Percentiles rank a stretch among this genome's conserved stretches.
Conservation (phyloP, 768 basidiomycete genomes). For the Tylopilus vinaceipallidus region DNA sequence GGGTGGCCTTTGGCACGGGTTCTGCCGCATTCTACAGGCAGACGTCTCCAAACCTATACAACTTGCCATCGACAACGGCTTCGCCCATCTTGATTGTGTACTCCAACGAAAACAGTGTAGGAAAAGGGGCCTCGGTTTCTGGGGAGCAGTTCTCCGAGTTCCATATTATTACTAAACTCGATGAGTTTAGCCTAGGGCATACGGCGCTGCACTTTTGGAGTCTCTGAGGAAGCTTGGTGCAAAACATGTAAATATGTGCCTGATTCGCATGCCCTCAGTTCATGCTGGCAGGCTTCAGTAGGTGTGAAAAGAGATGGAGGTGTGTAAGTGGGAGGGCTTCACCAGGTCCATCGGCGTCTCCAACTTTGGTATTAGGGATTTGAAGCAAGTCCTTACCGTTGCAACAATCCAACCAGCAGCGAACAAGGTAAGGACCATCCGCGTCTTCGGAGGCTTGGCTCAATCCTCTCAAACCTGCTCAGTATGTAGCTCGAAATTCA, state of each 20-base stretch:
- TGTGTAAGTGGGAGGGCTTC: slow-evolving; percentile 2
- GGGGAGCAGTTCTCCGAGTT: neutral
- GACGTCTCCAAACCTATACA: neutral
- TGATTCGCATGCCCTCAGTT: neutral
- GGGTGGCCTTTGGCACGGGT: slow-evolving; percentile 1
- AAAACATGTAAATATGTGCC: neutral
- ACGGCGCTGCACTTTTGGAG: neutral
- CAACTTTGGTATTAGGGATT: neutral
- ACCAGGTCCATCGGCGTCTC: slow-evolving; percentile 4
- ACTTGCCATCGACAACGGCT: neutral
- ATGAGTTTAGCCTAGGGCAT: neutral
- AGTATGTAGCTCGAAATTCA: slow-evolving; percentile 3
- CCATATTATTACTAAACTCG: neutral
- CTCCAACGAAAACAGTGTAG: slow-evolving; percentile 4
- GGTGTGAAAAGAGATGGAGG: slow-evolving; percentile 2
- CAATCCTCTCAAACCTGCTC: too few species aligned
- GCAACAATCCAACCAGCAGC: neutral
- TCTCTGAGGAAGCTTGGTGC: neutral
- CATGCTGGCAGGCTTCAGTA: neutral
- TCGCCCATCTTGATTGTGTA: slow-evolving; percentile 1
- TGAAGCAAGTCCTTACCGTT: slow-evolving; percentile 1
- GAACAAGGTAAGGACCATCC: neutral
- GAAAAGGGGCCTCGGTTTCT: neutral
- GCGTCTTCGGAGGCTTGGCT: too few species aligned
- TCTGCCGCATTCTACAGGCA: neutral